Conservation (phyloP, 305 asterid genomes). For the Fraxinus sp. region DNA sequence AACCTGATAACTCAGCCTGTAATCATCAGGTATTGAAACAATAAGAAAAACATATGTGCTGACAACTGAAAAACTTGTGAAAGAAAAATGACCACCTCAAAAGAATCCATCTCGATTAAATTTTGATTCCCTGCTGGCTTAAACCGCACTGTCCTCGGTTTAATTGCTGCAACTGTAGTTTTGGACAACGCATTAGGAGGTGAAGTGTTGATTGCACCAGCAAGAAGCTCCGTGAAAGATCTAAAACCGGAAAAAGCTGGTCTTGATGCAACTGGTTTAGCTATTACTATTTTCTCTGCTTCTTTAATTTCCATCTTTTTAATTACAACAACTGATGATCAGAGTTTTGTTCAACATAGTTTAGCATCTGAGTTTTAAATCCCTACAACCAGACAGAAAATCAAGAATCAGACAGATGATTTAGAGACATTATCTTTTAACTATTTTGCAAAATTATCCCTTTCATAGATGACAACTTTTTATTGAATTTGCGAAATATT, state of each 20-base stretch:
- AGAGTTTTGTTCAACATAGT: slow-evolving; percentile 23
- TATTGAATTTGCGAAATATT: not conserved
- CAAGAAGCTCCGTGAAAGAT: slow-evolving; percentile 49
- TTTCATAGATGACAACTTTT: not conserved
- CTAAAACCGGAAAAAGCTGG: slow-evolving; percentile 50
- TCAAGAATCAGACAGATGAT: not conserved
- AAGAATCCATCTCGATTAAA: slow-evolving; percentile 32
- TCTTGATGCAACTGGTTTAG: slow-evolving; percentile 81
- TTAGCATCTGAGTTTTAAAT: not conserved
- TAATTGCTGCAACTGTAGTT: slow-evolving; percentile 44
- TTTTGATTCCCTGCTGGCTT: slow-evolving; percentile 33
- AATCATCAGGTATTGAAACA: slow-evolving; percentile 19
- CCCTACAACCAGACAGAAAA: not conserved
- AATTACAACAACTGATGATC: not conserved
- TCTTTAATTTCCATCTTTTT: slow-evolving; percentile 50
- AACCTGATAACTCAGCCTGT: slow-evolving; percentile 41
- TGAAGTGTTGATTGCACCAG: slow-evolving; percentile 45
- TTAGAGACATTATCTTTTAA: not conserved
- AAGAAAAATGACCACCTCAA: slow-evolving; percentile 24
- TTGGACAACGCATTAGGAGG: slow-evolving; percentile 34
- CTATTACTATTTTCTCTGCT: slow-evolving; percentile 50
- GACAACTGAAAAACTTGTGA: not conserved
- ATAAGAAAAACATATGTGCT: not conserved
- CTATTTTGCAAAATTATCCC: not conserved
- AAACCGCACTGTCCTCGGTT: slow-evolving; percentile 63